Evolutionary conservation across 805 yeast genomes (phyloP).

Genomic region (Candida insectorum): DNA sequence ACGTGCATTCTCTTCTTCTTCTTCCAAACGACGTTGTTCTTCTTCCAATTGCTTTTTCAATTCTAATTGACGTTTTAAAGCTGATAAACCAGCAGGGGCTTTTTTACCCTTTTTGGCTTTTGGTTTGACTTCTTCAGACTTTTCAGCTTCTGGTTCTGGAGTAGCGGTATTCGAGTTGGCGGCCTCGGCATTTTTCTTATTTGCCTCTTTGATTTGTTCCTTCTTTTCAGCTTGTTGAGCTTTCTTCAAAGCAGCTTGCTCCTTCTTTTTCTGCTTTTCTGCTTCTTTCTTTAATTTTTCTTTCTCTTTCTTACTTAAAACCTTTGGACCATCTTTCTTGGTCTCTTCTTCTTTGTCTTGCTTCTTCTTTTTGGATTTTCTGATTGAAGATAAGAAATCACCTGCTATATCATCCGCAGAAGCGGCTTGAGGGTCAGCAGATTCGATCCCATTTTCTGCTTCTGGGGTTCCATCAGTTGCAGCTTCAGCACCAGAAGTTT

Average conservation of each 20-base stretch:
- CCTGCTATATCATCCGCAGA: constrained; percentile 35
- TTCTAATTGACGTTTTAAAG: constrained; percentile 85
- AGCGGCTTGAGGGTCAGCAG: constrained; percentile 16
- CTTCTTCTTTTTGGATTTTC: constrained; percentile 72
- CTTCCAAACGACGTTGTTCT: constrained; percentile 68
- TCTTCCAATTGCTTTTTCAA: constrained; percentile 85
- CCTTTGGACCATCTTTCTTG: constrained; percentile 58
- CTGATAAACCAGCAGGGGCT: constrained; percentile 88
- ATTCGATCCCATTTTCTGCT: constrained; percentile 38
- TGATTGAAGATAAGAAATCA: constrained; percentile 81
- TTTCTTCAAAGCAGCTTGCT: constrained; percentile 82
- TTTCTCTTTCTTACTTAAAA: constrained; percentile 89
- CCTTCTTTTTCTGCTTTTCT: constrained; percentile 88
- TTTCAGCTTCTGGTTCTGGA: constrained; percentile 26
- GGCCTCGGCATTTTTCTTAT: constrained; percentile 43
- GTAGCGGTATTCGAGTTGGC: constrained; percentile 25
- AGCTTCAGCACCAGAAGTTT: constrained; percentile 3
- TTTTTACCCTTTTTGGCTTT: constrained; percentile 55
- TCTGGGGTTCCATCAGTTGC: constrained; percentile 9
- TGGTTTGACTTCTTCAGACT: constrained; percentile 26
- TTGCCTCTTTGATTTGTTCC: constrained; percentile 50
- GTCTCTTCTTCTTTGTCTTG: constrained; percentile 53
- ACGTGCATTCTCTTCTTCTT: constrained; percentile 54
- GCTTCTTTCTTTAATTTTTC: constrained; percentile 93
- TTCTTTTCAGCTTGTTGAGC: constrained; percentile 60